Evolutionary conservation across 352 stramenopile species (phyloP).

Genomic region (Pythium diclinum): DNA sequence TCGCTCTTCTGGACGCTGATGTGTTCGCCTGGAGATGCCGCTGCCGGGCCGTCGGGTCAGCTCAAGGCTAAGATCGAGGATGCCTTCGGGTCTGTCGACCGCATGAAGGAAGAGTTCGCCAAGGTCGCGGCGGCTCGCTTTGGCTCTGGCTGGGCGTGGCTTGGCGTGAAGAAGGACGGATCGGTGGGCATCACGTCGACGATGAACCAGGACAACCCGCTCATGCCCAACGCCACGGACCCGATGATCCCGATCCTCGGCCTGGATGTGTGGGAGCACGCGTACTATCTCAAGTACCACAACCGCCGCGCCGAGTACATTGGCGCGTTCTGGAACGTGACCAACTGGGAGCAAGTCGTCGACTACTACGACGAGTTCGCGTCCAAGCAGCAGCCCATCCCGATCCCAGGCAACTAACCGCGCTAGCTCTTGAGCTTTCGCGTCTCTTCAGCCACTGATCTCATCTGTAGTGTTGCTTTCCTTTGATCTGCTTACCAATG

Average conservation of each 20-base stretch:
- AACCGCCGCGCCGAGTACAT: constrained; percentile 56
- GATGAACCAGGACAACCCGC: constrained; percentile 75
- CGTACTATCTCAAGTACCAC: constrained; percentile 59
- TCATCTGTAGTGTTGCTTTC: neutral
- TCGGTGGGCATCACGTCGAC: constrained; percentile 87
- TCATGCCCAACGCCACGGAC: constrained; percentile 26
- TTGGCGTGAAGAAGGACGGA: constrained; percentile 47
- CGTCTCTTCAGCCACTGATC: no score
- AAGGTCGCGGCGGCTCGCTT: constrained; percentile 43
- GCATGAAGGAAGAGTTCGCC: constrained; percentile 54
- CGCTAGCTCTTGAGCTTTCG: neutral
- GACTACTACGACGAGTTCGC: constrained; percentile 61
- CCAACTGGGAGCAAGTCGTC: constrained; percentile 48
- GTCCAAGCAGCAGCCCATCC: constrained; percentile 46
- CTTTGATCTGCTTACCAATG: no score
- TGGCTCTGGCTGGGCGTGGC: constrained; percentile 60
- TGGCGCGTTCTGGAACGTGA: constrained; percentile 44
- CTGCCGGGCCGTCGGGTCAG: constrained; percentile 19
- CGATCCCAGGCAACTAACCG: constrained; percentile 38
- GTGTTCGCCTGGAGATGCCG: constrained; percentile 22
- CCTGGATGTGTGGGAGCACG: constrained; percentile 62
- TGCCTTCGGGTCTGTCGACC: constrained; percentile 40
- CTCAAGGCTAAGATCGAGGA: constrained; percentile 49
- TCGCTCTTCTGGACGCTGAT: constrained; percentile 31
- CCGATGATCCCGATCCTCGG: constrained; percentile 69